phyloP scores from a whole-genome alignment of 306 rosid species.

The Prunus mongolica region DNA sequence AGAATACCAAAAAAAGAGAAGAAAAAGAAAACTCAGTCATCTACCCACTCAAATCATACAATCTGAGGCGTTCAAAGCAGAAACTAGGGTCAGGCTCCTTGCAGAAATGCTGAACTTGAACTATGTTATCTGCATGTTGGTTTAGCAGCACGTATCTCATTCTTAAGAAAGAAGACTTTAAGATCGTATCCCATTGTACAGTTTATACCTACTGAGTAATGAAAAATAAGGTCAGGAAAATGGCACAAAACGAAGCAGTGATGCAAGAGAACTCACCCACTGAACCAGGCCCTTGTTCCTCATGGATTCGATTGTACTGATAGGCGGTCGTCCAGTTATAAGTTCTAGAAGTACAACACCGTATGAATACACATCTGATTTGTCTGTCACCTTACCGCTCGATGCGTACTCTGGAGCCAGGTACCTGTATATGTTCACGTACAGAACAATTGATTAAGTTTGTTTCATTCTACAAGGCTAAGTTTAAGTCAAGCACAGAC shows the following conservation, averaged over 20 bases:
- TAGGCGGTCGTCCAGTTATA: slow-evolving; percentile 23
- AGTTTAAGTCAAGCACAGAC: not conserved
- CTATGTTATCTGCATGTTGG: not conserved
- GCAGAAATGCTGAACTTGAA: not conserved
- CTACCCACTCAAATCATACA: not conserved
- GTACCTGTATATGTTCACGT: slow-evolving; percentile 2
- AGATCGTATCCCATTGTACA: not conserved
- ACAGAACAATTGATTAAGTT: not conserved
- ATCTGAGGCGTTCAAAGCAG: not conserved
- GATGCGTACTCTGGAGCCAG: slow-evolving; percentile 34
- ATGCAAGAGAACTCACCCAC: slow-evolving; percentile 18
- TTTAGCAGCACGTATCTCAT: not conserved
- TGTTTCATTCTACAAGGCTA: not conserved
- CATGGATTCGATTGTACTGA: not conserved
- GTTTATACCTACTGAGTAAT: not conserved
- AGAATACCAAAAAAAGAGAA: not conserved
- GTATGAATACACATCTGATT: slow-evolving; percentile 27
- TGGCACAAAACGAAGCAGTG: not conserved
- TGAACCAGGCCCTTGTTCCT: slow-evolving; percentile 25
- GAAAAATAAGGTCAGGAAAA: not conserved
- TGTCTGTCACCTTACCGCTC: slow-evolving; percentile 26
- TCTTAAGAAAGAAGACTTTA: not conserved
- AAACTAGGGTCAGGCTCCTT: not conserved
- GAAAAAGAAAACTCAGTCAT: not conserved
- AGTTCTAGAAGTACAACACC: slow-evolving; percentile 30